These are phyloP conservation scores for Dendrobium catenatum DNA, from an alignment of 106 monocot species.

Conservation along the genomic window DNA sequence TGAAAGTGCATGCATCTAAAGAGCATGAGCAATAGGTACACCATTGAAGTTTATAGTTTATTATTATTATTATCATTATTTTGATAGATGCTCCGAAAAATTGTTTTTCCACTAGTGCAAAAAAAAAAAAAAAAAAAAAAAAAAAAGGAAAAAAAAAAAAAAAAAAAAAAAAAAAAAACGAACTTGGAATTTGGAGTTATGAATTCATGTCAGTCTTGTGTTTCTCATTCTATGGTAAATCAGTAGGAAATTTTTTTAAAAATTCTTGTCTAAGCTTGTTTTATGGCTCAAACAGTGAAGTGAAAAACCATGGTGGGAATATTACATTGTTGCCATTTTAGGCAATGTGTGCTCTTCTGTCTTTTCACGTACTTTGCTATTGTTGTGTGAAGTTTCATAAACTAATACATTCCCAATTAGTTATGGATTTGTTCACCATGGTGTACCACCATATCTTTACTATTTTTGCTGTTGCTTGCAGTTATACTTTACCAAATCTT, in stretches of 20 bases:
- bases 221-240: background rate
- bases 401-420: background rate
- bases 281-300: background rate
- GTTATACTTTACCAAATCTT: background rate
- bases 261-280: background rate
- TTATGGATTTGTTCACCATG: background rate
- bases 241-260: background rate
- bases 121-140: background rate
- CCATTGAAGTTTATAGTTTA: too few species aligned
- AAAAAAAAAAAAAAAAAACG: background rate
- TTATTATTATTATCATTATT: too few species aligned
- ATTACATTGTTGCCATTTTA: too few species aligned
- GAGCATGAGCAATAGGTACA: too few species aligned
- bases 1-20: too few species aligned
- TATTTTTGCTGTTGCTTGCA: background rate
- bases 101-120: too few species aligned
- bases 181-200: background rate
- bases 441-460: background rate
- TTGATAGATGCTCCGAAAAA: too few species aligned
- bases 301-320: background rate
- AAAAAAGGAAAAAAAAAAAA: background rate
- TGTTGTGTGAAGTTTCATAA: background rate
- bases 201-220: background rate
- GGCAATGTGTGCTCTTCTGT: too few species aligned
- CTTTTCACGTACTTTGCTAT: too few species aligned